Evolutionary conservation across 75 land plant genomes (phyloP).

Genomic region (Selaginella moellendorffii): DNA sequence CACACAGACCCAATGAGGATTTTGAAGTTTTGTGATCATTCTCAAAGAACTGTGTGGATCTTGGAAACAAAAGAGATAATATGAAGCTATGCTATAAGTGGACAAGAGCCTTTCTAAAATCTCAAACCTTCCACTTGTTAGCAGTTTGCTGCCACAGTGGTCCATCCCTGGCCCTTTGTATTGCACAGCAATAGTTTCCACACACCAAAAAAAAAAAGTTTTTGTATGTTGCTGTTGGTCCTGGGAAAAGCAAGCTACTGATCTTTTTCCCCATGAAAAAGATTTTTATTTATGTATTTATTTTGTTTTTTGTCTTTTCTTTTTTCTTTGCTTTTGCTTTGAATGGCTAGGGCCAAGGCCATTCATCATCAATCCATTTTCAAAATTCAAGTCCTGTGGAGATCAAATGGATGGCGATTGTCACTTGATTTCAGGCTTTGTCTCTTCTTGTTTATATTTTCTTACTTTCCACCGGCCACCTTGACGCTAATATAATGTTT

Average conservation of each 20-base stretch:
- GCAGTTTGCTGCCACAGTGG: too few relatives aligned
- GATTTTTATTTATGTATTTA: background rate
- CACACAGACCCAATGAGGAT: background rate
- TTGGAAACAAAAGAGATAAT: background rate
- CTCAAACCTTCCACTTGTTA: too few relatives aligned
- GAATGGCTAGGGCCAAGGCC: background rate
- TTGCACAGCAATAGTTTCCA: too few relatives aligned
- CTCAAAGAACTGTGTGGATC: background rate
- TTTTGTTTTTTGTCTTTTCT: background rate
- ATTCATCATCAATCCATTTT: background rate
- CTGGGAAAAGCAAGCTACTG: background rate
- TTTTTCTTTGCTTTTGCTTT: background rate
- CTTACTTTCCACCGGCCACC: background rate
- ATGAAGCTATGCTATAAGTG: too few relatives aligned
- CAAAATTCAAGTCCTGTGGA: background rate
- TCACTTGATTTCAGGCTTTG: background rate
- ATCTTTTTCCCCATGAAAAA: background rate
- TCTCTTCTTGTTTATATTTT: background rate
- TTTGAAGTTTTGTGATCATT: background rate
- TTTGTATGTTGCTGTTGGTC: background rate
- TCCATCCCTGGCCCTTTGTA: too few relatives aligned
- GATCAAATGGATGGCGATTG: background rate
- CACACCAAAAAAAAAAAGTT: too few relatives aligned
- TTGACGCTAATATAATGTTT: background rate
- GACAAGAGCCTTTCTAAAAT: too few relatives aligned